Evolutionary conservation across 805 yeast species (phyloP).

Genomic region (Metschnikowia shivogae): DNA sequence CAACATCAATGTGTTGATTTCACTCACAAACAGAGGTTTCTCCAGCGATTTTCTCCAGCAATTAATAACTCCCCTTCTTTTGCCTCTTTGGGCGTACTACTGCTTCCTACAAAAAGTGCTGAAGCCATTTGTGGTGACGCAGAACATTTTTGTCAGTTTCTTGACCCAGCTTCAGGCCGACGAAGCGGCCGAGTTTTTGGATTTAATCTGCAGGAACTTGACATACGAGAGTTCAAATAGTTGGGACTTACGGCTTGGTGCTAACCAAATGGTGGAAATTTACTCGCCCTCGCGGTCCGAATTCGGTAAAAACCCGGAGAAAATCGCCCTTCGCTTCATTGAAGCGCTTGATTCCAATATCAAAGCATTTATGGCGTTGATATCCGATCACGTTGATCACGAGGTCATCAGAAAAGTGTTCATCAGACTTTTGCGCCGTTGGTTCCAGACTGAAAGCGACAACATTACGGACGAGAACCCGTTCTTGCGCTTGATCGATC

Average conservation of each 20-base stretch:
- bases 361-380: constrained; percentile 33
- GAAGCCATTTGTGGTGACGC: constrained; percentile 33
- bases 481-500: constrained; percentile 51
- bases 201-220: constrained; percentile 31
- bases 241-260: constrained; percentile 44
- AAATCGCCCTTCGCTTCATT: constrained; percentile 27
- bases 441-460: constrained; percentile 42
- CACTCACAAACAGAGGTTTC: constrained; percentile 46
- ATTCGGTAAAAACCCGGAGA: constrained; percentile 16
- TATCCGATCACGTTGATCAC: constrained; percentile 47
- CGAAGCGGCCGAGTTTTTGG: constrained; percentile 21
- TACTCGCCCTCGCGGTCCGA: constrained; percentile 3
- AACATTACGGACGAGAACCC: constrained; percentile 40
- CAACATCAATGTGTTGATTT: constrained; percentile 58
- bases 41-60: constrained; percentile 22
- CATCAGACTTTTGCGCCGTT: constrained; percentile 49
- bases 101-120: constrained; percentile 28
- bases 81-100: constrained; percentile 44
- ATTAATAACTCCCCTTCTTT: constrained; percentile 29
- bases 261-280: constrained; percentile 35
- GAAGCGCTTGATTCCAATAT: constrained; percentile 25
- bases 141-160: constrained; percentile 37
- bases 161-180: constrained; percentile 21
- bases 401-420: constrained; percentile 45
- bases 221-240: constrained; percentile 24